Evolutionary conservation across 2,329 filamentous ascomycete genomes (phyloP).

Genomic region (Orbilia quercus): DNA sequence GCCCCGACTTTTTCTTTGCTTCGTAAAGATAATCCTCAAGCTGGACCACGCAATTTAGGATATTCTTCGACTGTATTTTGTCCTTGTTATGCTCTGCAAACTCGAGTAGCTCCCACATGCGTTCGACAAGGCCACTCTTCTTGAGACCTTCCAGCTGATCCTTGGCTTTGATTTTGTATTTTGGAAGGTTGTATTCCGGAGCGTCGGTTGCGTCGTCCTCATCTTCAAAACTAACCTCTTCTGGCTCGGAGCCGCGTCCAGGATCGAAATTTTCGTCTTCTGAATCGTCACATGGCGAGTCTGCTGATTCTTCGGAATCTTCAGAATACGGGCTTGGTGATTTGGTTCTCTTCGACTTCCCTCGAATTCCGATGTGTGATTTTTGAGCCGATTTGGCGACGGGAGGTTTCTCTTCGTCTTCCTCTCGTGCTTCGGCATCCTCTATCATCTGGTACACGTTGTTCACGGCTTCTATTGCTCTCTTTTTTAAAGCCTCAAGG

Average conservation of each 20-base stretch:
- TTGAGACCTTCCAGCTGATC: neutral
- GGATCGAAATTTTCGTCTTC: constrained; percentile 5
- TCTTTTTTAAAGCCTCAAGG: constrained; percentile 16
- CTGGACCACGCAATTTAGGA: constrained; percentile 13
- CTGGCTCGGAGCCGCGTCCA: neutral
- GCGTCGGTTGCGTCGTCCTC: neutral
- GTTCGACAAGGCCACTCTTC: constrained; percentile 4
- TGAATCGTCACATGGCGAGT: neutral
- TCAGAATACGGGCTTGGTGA: neutral
- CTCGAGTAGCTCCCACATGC: constrained; percentile 6
- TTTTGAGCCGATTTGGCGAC: neutral
- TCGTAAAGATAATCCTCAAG: constrained; percentile 32
- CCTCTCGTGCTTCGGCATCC: constrained; percentile 17
- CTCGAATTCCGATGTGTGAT: neutral
- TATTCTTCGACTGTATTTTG: constrained; percentile 2
- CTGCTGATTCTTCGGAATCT: neutral
- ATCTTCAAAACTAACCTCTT: neutral
- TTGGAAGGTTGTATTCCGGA: constrained; percentile 8
- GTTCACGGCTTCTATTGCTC: constrained; percentile 35
- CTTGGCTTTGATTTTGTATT: constrained; percentile 12
- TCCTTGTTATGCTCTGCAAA: constrained; percentile 9
- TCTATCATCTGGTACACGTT: constrained; percentile 24
- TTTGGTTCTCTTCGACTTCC: neutral
- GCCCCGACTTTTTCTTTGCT: constrained; percentile 17
- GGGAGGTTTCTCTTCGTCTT: neutral